Conservation (phyloP, 441 rosid genomes). For the Geranium incanum region DNA sequence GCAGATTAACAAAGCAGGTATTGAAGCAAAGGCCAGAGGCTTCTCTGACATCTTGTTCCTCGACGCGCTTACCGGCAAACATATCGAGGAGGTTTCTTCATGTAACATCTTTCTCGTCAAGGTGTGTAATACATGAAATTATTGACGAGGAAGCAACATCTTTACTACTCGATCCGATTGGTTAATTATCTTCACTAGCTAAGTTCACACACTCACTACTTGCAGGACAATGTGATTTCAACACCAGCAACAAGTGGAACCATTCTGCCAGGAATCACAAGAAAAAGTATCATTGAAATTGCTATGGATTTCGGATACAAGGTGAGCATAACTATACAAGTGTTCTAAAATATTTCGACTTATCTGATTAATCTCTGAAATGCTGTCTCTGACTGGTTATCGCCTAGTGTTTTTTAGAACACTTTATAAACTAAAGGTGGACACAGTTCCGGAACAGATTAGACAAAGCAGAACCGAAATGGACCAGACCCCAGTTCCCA, state of each 20-base stretch:
- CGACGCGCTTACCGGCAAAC: slow-evolving; percentile 20
- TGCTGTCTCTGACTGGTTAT: too few species aligned
- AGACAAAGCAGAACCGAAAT: too few species aligned
- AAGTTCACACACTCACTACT: background rate
- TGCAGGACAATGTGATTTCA: slow-evolving; percentile 17
- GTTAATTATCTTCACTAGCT: too few species aligned
- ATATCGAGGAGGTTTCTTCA: slow-evolving; percentile 23
- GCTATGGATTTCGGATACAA: background rate
- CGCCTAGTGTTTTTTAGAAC: too few species aligned
- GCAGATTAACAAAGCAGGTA: slow-evolving; percentile 10
- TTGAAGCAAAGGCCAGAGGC: slow-evolving; percentile 19
- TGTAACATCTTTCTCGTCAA: slow-evolving; percentile 22
- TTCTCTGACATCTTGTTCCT: slow-evolving; percentile 24
- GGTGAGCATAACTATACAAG: background rate
- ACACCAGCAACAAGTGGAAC: slow-evolving; percentile 18
- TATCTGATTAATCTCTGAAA: background rate
- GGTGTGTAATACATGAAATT: slow-evolving; percentile 3
- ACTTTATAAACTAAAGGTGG: too few species aligned
- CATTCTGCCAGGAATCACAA: slow-evolving; percentile 16
- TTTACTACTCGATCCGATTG: too few species aligned
- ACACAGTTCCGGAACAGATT: too few species aligned
- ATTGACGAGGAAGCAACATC: too few species aligned
- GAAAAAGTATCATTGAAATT: slow-evolving; percentile 16
- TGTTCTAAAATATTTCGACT: background rate
- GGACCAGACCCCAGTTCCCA: too few species aligned